A percentile compares a stretch with the other conserved stretches of the same genome.
Conservation (phyloP, 2,329 filamentous ascomycete genomes). For the Atkinsonella texensis region DNA sequence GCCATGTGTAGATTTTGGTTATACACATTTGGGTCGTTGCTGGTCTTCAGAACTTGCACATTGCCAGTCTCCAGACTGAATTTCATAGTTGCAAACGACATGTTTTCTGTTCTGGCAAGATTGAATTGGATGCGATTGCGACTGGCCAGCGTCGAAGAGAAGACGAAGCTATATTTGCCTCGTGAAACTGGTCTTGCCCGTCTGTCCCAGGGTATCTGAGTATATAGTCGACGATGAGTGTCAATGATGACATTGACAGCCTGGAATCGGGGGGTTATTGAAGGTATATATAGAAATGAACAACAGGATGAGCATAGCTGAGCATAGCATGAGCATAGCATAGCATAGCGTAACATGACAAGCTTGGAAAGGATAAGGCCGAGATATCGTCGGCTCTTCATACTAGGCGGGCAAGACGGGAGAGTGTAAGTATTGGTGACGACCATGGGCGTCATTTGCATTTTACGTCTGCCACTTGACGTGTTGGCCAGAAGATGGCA, state of each 20-base stretch:
- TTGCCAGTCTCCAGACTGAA: slow-evolving; percentile 14
- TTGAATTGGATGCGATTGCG: no score
- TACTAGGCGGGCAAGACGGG: background rate
- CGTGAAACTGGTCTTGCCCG: background rate
- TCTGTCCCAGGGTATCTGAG: background rate
- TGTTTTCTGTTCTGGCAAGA: background rate
- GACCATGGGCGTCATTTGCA: background rate
- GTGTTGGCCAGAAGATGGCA: background rate
- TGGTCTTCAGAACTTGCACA: slow-evolving; percentile 22
- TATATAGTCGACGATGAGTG: background rate
- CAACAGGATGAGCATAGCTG: background rate
- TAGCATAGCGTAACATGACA: background rate
- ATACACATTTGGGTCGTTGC: slow-evolving; percentile 23
- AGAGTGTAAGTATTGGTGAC: background rate
- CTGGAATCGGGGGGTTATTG: background rate
- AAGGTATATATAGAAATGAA: background rate
- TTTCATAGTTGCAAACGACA: background rate
- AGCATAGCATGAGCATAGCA: background rate
- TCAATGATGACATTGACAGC: background rate
- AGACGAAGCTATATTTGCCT: no score
- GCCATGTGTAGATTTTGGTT: slow-evolving; percentile 27
- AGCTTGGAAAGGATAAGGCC: background rate
- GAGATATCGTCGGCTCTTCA: background rate
- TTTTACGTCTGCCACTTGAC: background rate
- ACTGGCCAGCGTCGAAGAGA: no score